phyloP scores from a whole-genome alignment of 2,329 filamentous ascomycete genomes.

The Epichloe sylvatica region DNA sequence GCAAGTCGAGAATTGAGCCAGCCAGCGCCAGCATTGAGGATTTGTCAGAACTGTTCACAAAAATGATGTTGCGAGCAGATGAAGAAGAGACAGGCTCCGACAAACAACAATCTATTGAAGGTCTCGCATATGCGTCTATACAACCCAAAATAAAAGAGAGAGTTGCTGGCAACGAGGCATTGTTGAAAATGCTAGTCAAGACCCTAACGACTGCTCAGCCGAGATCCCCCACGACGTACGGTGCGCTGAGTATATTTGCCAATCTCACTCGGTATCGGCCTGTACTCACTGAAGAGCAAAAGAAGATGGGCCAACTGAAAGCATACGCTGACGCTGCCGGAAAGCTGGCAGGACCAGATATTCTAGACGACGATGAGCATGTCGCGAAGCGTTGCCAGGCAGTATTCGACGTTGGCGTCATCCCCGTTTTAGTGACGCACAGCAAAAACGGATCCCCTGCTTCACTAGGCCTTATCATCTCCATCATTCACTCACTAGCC shows the following conservation, averaged over 20 bases:
- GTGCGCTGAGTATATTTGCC: constrained; percentile 68
- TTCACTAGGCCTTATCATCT: constrained; percentile 57
- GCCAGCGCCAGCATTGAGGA: constrained; percentile 51
- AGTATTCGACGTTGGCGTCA: constrained; percentile 65
- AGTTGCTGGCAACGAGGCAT: constrained; percentile 50
- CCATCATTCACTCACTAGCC: constrained; percentile 65
- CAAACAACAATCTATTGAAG: constrained; percentile 68
- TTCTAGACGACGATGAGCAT: constrained; percentile 61
- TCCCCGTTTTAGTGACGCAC: constrained; percentile 63
- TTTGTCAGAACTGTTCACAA: constrained; percentile 49
- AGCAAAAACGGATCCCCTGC: constrained; percentile 58
- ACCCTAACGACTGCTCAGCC: constrained; percentile 43
- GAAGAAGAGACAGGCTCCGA: constrained; percentile 34
- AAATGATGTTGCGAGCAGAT: constrained; percentile 48
- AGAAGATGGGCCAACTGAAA: constrained; percentile 81
- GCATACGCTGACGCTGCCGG: constrained; percentile 83
- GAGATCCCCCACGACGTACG: constrained; percentile 65
- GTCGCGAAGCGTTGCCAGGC: constrained; percentile 62
- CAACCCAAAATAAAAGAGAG: constrained; percentile 75
- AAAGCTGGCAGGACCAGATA: constrained; percentile 44
- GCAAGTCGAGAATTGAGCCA: constrained; percentile 32
- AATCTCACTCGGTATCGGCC: constrained; percentile 78
- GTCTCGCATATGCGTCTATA: constrained; percentile 80
- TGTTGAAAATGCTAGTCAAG: constrained; percentile 57
- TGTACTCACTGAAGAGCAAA: constrained; percentile 72